phyloP scores from a whole-genome alignment of 768 basidiomycete genomes.

The Clitopilus hobsonii region DNA sequence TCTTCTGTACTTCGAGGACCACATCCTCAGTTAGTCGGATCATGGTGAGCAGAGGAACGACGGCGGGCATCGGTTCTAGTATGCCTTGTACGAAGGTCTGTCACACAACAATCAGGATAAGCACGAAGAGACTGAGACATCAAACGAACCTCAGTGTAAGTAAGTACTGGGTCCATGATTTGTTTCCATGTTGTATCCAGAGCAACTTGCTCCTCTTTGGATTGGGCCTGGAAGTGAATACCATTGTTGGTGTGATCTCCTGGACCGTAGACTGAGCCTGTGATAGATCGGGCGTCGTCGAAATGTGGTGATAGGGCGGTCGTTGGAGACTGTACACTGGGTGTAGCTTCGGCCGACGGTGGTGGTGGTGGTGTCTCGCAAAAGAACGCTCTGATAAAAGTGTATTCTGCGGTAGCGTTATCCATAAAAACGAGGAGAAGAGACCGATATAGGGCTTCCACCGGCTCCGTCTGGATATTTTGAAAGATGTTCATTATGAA shows the following conservation, averaged over 20 bases:
- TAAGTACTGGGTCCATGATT: slow-evolving; percentile 85
- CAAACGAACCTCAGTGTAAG: slow-evolving; percentile 68
- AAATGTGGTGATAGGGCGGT: slow-evolving; percentile 41
- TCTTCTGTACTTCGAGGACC: slow-evolving; percentile 67
- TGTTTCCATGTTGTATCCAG: slow-evolving; percentile 82
- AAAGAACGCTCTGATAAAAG: slow-evolving; percentile 86
- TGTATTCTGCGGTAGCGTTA: slow-evolving; percentile 90
- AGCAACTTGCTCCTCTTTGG: slow-evolving; percentile 57
- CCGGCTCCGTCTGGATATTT: slow-evolving; percentile 63
- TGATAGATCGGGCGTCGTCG: slow-evolving; percentile 36
- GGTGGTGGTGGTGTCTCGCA: slow-evolving; percentile 30
- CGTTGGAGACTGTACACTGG: slow-evolving; percentile 30
- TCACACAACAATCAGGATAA: slow-evolving; percentile 1
- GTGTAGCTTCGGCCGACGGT: slow-evolving; percentile 29
- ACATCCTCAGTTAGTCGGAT: slow-evolving; percentile 86
- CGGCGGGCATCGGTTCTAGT: slow-evolving; percentile 71
- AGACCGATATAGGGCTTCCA: slow-evolving; percentile 84
- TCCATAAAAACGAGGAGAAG: slow-evolving; percentile 88
- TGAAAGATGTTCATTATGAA: too few species aligned
- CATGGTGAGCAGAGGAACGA: slow-evolving; percentile 80
- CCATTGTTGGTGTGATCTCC: slow-evolving; percentile 30
- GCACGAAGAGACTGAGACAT: neutral
- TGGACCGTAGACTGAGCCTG: slow-evolving; percentile 48
- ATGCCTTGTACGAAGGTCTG: slow-evolving; percentile 67
- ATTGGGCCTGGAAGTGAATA: slow-evolving; percentile 28